Base-by-base conservation (phyloP, 192 early-diverging fungal species). In the Rhizophagus prolifer region DNA sequence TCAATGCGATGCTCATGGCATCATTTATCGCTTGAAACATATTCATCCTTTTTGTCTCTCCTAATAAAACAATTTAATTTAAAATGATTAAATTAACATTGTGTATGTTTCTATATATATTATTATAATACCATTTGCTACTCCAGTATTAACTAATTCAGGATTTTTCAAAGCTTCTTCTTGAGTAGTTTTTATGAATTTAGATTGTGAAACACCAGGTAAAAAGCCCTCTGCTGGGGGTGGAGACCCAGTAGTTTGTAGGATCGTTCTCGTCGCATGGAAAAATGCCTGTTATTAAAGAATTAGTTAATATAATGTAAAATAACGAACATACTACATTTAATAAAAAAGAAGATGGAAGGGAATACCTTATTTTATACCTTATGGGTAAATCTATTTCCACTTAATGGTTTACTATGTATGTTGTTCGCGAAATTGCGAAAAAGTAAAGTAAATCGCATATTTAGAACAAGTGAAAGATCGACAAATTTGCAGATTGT, bases 11-110 rank as follows among this genome's bases (percentile, higher is more conserved):
- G 21, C 90, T 86, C 87, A 99, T 89, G n/a, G 97, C 96, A 82
- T 96, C 95, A 84, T 99, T 99, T 21, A 99, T 88, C 5, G 94
- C 88, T 80, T 98, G 96, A 84, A 92, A 98, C 70, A 95, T 86
- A 86, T 99, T 99, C 88, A 97, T 91, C 78, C 94, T 95, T 77
- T 92, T 91, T 5, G 94, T 94, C 71, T 92, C 90, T 9, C 85
- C 91, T 87, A 54, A 6, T 3, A 26, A 25, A 54, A 9, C 7
- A 63, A 13, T 72, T 10, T 16, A 68, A 31, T 36, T 21, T 58
- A 28, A 54, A 59, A 1, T 23, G 21, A 28, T 58, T 34, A 58
- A 34, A 58, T 50, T 23, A 9, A 28, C 12, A 61, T 23, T 31
- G 9, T 46, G 0, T 34, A 14, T 46, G 0, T 34, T 34, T 34